A percentile compares a stretch with the other conserved stretches of the same genome.
Evolutionary conservation across 768 basidiomycete species (phyloP).

Genomic region (Tubosaeta sp.): DNA sequence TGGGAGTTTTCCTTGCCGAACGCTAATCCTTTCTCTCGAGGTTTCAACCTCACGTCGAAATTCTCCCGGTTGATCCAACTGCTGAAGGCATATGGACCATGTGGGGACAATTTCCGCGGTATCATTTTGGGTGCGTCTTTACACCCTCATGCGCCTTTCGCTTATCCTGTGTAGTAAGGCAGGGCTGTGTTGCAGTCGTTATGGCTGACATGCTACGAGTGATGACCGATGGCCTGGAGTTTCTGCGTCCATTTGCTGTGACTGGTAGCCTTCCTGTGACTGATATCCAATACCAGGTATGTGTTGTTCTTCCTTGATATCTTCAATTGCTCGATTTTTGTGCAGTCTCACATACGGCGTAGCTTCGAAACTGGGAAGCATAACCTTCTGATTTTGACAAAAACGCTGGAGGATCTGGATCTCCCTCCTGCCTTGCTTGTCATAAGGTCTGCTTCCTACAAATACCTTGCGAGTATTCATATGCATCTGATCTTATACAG

Average conservation of each 20-base stretch:
- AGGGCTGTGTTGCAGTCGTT: conserved; percentile 48
- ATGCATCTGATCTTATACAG: conserved; percentile 31
- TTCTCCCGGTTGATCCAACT: conserved; percentile 57
- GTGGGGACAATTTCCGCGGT: conserved; percentile 59
- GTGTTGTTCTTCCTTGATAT: conserved; percentile 1
- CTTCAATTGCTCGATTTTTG: conserved; percentile 4
- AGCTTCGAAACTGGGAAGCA: conserved; percentile 50
- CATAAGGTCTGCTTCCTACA: conserved; percentile 46
- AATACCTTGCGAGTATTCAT: neutral
- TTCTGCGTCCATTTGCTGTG: conserved; percentile 53
- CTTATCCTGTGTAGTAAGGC: conserved; percentile 43
- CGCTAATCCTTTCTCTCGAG: conserved; percentile 47
- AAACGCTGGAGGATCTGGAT: conserved; percentile 56
- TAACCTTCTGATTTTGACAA: conserved; percentile 63
- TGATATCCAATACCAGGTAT: conserved; percentile 33
- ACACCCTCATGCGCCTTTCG: conserved; percentile 32
- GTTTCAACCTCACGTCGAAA: conserved; percentile 69
- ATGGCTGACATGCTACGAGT: conserved; percentile 56
- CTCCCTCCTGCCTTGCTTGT: conserved; percentile 54
- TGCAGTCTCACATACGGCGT: conserved; percentile 45
- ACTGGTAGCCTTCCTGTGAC: conserved; percentile 33
- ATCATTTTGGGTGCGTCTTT: conserved; percentile 56
- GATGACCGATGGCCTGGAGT: conserved; percentile 46
- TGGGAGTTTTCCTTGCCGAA: conserved; percentile 67
- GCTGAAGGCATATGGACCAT: conserved; percentile 49